Evolutionary conservation across 371 early-diverging fungal species (phyloP).

Genomic region (Caulochytrium protostelioides): DNA sequence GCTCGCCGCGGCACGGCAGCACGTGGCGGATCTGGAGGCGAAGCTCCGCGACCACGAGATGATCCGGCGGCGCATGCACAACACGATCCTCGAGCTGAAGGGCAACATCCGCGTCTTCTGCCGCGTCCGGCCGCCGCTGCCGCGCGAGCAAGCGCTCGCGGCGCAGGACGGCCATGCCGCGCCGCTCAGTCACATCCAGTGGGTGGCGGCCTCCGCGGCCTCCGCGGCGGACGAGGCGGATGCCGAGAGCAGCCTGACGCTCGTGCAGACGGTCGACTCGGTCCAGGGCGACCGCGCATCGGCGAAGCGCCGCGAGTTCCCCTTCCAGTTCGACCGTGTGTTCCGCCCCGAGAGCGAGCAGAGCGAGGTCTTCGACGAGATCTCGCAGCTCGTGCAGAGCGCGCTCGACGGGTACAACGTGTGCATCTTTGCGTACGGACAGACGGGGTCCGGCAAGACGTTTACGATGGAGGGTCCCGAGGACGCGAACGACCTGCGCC

Average conservation of each 20-base stretch:
- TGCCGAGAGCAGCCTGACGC: not conserved
- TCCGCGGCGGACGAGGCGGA: no score
- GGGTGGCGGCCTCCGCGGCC: no score
- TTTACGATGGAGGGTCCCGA: conserved; percentile 36
- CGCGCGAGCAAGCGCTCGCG: no score
- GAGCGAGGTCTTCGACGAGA: conserved; percentile 73
- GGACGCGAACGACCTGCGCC: conserved; percentile 10
- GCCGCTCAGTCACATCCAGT: no score
- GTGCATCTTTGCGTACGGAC: conserved; percentile 98
- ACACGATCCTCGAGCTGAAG: conserved; percentile 83
- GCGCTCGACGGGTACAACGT: conserved; percentile 94
- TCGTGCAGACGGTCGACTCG: not conserved
- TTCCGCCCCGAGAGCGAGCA: conserved; percentile 55
- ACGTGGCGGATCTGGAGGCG: conserved; percentile 28
- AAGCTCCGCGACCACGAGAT: conserved; percentile 53
- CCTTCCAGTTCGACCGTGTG: conserved; percentile 29
- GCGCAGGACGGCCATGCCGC: conserved; percentile 14
- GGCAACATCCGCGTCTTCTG: conserved; percentile 97
- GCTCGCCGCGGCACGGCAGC: conserved; percentile 13
- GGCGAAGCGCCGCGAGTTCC: not conserved
- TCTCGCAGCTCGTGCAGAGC: conserved; percentile 82
- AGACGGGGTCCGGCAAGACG: conserved; percentile 96
- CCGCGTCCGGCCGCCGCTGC: conserved; percentile 64
- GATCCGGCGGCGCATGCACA: conserved; percentile 58
- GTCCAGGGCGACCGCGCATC: not conserved